phyloP scores from a whole-genome alignment of 768 basidiomycete species.

The Gyrodon lividus region DNA sequence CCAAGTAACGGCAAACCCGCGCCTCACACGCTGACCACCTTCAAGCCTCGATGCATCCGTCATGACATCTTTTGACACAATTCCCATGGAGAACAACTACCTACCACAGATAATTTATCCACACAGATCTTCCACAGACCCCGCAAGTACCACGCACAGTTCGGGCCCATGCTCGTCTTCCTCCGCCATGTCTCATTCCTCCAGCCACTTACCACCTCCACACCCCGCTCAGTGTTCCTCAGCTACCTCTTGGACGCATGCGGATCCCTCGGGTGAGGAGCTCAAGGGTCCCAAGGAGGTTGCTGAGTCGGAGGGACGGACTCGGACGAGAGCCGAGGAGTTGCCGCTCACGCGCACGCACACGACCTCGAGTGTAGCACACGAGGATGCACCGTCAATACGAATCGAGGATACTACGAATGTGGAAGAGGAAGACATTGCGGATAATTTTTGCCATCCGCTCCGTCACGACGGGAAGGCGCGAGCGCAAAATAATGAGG shows the following conservation, averaged over 20 bases:
- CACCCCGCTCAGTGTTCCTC: constrained; percentile 18
- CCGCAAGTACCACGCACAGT: neutral
- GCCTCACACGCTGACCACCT: neutral
- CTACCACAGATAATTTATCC: constrained; percentile 2
- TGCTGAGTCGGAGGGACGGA: neutral
- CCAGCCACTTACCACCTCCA: constrained; percentile 4
- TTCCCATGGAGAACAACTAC: constrained; percentile 17
- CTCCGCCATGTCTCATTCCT: constrained; percentile 14
- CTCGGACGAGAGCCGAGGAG: constrained; percentile 12
- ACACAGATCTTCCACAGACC: constrained; percentile 1
- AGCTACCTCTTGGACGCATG: constrained; percentile 30
- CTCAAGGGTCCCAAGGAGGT: constrained; percentile 7
- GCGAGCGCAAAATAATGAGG: constrained; percentile 7
- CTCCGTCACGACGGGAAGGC: constrained; percentile 13
- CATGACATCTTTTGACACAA: constrained; percentile 30
- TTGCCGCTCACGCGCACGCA: constrained; percentile 31
- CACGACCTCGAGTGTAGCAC: constrained; percentile 14
- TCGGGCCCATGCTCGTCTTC: constrained; percentile 3
- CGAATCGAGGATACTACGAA: neutral
- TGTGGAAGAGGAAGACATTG: constrained; percentile 25
- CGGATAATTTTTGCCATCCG: constrained; percentile 27
- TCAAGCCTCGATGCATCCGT: constrained; percentile 16
- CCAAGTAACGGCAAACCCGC: neutral
- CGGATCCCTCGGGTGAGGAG: constrained; percentile 7
- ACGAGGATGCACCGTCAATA: neutral